A percentile compares a stretch with the other conserved stretches of the same genome.
Evolutionary conservation across 2,329 filamentous ascomycete genomes (phyloP).

Genomic region (Colletotrichum liaoningense): DNA sequence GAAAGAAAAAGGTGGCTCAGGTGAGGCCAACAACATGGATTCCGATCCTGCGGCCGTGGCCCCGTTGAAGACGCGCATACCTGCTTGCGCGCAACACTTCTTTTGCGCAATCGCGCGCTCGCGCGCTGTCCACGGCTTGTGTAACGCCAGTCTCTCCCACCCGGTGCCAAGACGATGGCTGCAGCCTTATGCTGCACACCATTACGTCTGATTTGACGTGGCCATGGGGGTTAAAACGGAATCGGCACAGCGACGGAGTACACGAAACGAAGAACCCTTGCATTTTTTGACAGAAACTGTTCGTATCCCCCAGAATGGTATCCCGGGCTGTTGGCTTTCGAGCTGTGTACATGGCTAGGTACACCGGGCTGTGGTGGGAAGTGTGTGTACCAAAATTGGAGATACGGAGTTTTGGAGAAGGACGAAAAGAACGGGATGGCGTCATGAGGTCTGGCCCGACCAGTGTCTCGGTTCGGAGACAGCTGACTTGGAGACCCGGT

Average conservation of each 20-base stretch:
- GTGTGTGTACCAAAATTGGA: not conserved
- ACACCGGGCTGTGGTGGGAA: no score
- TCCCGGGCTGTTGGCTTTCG: not conserved
- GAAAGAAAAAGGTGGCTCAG: no score
- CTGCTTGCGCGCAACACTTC: not conserved
- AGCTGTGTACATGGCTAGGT: not conserved
- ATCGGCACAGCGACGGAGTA: no score
- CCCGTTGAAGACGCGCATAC: not conserved
- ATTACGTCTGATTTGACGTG: not conserved
- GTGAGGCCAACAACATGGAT: not conserved
- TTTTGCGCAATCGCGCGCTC: conserved; percentile 6
- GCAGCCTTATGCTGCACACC: conserved; percentile 31
- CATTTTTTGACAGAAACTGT: not conserved
- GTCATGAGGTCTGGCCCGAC: conserved; percentile 5
- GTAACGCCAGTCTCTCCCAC: not conserved
- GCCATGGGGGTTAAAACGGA: not conserved
- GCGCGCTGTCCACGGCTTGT: not conserved
- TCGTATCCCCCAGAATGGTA: not conserved
- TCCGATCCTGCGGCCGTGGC: not conserved
- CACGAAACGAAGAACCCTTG: not conserved
- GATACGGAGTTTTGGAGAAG: not conserved
- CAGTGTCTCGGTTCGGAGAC: conserved; percentile 16
- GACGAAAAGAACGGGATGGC: not conserved
- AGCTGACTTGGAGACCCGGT: conserved; percentile 21
- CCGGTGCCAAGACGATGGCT: not conserved